A percentile compares a stretch with the other conserved stretches of the same genome.
phyloP scores from a whole-genome alignment of 2,329 filamentous ascomycete species.

The Microcyclospora tardicrescens region DNA sequence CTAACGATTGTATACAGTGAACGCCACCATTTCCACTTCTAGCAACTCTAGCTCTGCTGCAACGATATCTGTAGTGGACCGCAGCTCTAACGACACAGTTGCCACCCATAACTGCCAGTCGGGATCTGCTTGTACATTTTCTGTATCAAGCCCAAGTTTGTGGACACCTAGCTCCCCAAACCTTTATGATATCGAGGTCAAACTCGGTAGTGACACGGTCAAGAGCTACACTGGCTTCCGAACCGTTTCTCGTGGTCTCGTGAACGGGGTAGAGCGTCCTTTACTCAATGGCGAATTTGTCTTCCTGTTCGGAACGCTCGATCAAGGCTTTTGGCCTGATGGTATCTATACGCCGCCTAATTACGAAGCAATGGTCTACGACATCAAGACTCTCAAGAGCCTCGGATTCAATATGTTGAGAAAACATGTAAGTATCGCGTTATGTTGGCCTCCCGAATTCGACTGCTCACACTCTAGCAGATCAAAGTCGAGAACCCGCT shows the following conservation, averaged over 20 bases:
- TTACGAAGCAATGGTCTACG: constrained; percentile 53
- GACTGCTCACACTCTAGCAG: constrained; percentile 1
- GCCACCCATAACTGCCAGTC: constrained; percentile 33
- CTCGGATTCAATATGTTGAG: constrained; percentile 59
- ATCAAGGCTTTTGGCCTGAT: constrained; percentile 54
- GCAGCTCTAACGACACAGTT: constrained; percentile 19
- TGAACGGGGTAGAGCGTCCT: constrained; percentile 48
- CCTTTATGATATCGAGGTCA: constrained; percentile 52
- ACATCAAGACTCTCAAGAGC: constrained; percentile 49
- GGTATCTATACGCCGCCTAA: constrained; percentile 54
- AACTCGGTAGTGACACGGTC: constrained; percentile 39
- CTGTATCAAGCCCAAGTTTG: constrained; percentile 40
- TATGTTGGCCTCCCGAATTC: not conserved
- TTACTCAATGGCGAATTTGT: constrained; percentile 56
- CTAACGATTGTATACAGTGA: constrained; percentile 3
- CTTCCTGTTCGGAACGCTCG: constrained; percentile 55
- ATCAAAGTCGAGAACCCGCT: constrained; percentile 56
- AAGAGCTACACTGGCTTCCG: constrained; percentile 58
- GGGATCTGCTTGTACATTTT: constrained; percentile 42
- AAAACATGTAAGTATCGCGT: constrained; percentile 38
- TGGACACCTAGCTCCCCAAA: constrained; percentile 53
- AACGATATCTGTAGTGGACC: constrained; percentile 20
- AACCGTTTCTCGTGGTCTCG: constrained; percentile 43
- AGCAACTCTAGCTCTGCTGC: constrained; percentile 23
- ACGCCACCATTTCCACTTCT: constrained; percentile 36